Evolutionary conservation across 2,329 filamentous ascomycete species (phyloP), one percentile per base, ranked within the genome.

Genomic region (Leptoxyphium fumago): DNA sequence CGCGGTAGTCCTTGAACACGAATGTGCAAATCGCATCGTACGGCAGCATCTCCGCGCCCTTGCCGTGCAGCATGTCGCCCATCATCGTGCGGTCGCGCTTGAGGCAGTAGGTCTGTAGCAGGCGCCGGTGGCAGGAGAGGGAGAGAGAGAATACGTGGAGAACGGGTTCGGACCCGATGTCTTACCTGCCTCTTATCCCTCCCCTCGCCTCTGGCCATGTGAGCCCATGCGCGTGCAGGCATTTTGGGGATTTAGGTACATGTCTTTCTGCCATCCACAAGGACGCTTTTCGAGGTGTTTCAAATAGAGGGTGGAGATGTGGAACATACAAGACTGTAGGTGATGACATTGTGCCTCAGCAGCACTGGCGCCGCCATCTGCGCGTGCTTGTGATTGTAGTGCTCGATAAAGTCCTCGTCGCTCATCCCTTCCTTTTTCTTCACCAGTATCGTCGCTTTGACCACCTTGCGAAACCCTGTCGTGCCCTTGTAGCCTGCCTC

Each of bases 11-110:
- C 41, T 61, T 61, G 48, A 70, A 70, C 43, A 67, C 64, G 52
- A 69, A 69, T 10, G 65, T 68, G 56, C 67, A 69, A 29, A 69
- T 68, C 41, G 67, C 67, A 48, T 69, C 66, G 52, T 67, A 69
- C 42, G 65, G 61, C 41, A 66, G 50, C 46, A 69, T 57, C 42
- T 61, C 55, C 8, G 64, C 66, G 14, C 14, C 11, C 44, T 66
- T 62, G 15, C 66, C 66, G 44, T 65, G 64, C 50, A 69, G 54
- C 51, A 69, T 69, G 48, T 70, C 66, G 41, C 63, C 60, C 43
- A 68, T 61, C 41, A 65, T 64, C 41, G 62, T 66, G 26, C 63
- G 60, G 46, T 69, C 67, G 11, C 65, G 59, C 43, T 62, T 52
- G 2, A 69, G 55, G 48, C 67, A 67, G 47, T 69, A 69, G 10